Evolutionary conservation across 768 basidiomycete species (phyloP), one percentile per base, ranked within the genome.

Genomic region (Asterophora lycoperdoides): DNA sequence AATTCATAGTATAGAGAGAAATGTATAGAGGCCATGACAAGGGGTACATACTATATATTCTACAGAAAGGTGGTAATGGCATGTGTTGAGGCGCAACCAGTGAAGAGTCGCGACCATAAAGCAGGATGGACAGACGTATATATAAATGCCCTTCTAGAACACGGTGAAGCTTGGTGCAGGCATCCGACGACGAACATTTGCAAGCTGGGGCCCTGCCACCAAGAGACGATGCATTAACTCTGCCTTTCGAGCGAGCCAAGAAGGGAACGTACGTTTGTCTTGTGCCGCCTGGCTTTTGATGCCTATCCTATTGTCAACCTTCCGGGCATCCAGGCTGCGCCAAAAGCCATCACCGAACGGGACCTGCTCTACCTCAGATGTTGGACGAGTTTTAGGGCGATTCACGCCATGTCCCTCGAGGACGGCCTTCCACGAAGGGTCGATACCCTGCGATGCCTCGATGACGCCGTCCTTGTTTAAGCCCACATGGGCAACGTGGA

Each of bases 401-500:
- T 48, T 17, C 15, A 46, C 36, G 3, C 61, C 57, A 44, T 67
- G 60, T 15, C 61, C 64, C 48, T 68, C 63, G 48, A 70, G 54
- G 41, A 72, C 67, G 33, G 60, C 58, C 51, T 68, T 73, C 81
- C 81, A 84, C 20, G 76, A 70, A 0, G 74, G 71, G 40, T 81
- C 78, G 34, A 80, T 66, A 51, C 73, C 76, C 41, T 72, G 73
- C 39, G 76, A 77, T 8, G 76, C 70, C 64, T 82, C 79, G 54
- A 80, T 70, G 46, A 66, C 63, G 4, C 79, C 79, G 7, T 72
- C 67, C 46, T 65, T 67, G 56, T 74, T 75, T 41, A 83, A 64
- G 7, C 83, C 83, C 43, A 86, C 75, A 60, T 86, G 85, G 17
- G 78, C 74, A 46, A 84, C 70, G 57, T 87, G 84, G 48, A 77